Evolutionary conservation across 2,329 filamentous ascomycete species (phyloP).

Genomic region (Aspergillus sp.): DNA sequence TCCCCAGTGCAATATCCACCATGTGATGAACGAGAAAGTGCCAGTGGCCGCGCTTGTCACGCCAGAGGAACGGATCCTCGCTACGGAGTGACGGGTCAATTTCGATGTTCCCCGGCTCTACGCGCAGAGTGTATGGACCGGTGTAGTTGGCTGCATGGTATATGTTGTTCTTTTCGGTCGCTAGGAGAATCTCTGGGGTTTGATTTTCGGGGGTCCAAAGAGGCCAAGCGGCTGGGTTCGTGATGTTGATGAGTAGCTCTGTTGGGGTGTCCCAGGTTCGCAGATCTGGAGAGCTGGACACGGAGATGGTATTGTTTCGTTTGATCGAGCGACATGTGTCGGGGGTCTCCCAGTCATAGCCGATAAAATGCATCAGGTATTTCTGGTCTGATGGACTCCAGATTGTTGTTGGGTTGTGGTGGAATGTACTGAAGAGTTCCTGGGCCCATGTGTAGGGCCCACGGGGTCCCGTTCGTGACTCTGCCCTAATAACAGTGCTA

Average conservation of each 20-base stretch:
- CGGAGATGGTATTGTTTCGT: conserved; percentile 15
- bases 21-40: conserved; percentile 37
- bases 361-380: conserved; percentile 50
- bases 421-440: conserved; percentile 44
- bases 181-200: conserved; percentile 7
- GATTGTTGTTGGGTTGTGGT: conserved; percentile 48
- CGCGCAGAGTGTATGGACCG: conserved; percentile 11
- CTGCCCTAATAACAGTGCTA: conserved; percentile 47
- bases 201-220: conserved; percentile 5
- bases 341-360: conserved; percentile 31
- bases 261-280: neutral
- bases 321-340: conserved; percentile 15
- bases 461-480: conserved; percentile 43
- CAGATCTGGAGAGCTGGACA: conserved; percentile 5
- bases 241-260: neutral
- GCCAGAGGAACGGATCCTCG: conserved; percentile 39
- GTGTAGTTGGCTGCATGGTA: conserved; percentile 12
- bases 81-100: conserved; percentile 16
- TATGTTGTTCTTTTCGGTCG: conserved; percentile 14
- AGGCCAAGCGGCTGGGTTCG: conserved; percentile 13
- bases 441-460: conserved; percentile 48
- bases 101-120: conserved; percentile 6
- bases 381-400: conserved; percentile 46
- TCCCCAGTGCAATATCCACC: conserved; percentile 27
- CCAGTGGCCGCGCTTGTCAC: conserved; percentile 36